Conservation (phyloP, 2,329 filamentous ascomycete species). For the Podosphaera leucotricha region DNA sequence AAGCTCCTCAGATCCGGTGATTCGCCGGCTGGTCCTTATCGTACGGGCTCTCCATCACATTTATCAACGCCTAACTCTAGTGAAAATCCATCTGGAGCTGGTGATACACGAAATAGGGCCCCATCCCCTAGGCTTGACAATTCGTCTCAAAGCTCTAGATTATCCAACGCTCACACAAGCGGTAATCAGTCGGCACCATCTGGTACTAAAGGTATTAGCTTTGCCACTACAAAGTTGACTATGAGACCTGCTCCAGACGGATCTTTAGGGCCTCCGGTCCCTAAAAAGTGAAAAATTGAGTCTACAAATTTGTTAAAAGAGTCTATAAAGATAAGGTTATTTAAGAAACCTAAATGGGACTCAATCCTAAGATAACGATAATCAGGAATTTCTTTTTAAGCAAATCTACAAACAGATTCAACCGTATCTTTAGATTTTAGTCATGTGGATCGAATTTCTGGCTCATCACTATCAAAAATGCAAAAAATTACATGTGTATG, state of each 20-base stretch:
- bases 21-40: constrained; percentile 24
- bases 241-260: constrained; percentile 36
- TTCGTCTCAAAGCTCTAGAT: constrained; percentile 10
- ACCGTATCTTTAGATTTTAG: background rate
- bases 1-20: constrained; percentile 45
- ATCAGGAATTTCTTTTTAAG: constrained; percentile 1
- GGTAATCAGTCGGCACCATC: constrained; percentile 24
- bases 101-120: constrained; percentile 20
- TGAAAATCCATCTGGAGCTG: constrained; percentile 43
- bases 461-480: too few species aligned
- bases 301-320: constrained; percentile 25
- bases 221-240: constrained; percentile 28
- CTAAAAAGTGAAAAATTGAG: constrained; percentile 16
- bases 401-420: background rate
- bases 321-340: constrained; percentile 12
- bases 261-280: constrained; percentile 30
- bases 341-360: constrained; percentile 5
- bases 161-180: constrained; percentile 21
- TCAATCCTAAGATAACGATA: background rate
- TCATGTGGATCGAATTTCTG: too few species aligned
- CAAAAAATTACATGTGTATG: too few species aligned
- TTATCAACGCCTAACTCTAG: constrained; percentile 40
- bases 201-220: constrained; percentile 26
- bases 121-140: constrained; percentile 21
- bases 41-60: constrained; percentile 19